Base-by-base conservation (phyloP, 2,329 filamentous ascomycete species). In the Penicillium sp. region DNA sequence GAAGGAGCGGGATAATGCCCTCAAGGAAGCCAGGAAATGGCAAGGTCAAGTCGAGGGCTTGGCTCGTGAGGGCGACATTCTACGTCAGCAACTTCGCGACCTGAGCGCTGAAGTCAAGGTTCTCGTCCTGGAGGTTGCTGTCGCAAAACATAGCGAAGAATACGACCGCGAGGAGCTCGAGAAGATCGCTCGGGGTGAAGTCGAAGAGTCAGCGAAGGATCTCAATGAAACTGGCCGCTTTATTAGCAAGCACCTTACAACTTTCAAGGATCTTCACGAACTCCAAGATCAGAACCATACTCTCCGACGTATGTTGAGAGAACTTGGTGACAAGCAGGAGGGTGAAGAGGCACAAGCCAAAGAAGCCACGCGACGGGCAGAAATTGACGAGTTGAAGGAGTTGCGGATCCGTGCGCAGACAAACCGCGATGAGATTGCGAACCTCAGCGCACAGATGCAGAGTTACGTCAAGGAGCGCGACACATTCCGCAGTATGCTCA, bases 401-500 rank as follows among this genome's bases (percentile, higher is more conserved):
- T 78, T 94, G 33, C 83, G 90, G 61, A 84, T 88, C 53, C 87
- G 91, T 63, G 82, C 96, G 25, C 83, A 88, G 64, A 86, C 89
- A 73, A 93, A 87, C 73, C 87, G 91, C 58, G 93, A 97, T 63
- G 92, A 97, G 71, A 86, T 96, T 52, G 86, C 88, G 65, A 89
- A 89, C 13, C 88, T 96, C 64, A 86, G 89, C 43, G 86, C 89
- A 31, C 90, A 93, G 57, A 90, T 92, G 62, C 91, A 96, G 78
- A 96, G 91, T 73, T 96, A 96, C 73, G 91, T 94, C 72, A 91
- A 92, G 68, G 94, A 99, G 77, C 88, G 94, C 61, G 93, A 99
- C 72, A 97, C 97, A 86, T 97, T 97, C 87, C 88, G 93, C 23
- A 91, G 93, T 52, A 93, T 97, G 80, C 84, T 97, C 31, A 90